These are phyloP conservation scores for Sugiyamaella xylanicola DNA, from an alignment of 1,139 yeast species.

Conservation along the genomic window DNA sequence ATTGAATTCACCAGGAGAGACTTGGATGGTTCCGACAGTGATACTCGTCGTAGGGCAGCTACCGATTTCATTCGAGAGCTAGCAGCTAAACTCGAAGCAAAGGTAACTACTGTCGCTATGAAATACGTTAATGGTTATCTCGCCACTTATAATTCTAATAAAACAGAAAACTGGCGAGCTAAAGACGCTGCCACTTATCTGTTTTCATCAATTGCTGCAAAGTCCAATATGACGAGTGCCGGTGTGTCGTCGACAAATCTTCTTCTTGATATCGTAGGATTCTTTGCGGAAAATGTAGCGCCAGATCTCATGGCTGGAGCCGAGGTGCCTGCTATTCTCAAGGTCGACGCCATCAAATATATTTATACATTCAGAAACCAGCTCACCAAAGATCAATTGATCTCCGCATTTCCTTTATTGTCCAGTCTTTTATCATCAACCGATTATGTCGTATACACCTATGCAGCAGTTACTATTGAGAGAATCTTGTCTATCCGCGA, in stretches of 20 bases:
- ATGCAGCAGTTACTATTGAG: slow-evolving; percentile 91
- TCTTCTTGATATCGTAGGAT: slow-evolving; percentile 80
- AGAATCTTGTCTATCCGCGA: slow-evolving; percentile 75
- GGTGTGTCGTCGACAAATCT: slow-evolving; percentile 91
- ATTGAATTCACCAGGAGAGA: slow-evolving; percentile 89
- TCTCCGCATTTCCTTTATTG: slow-evolving; percentile 78
- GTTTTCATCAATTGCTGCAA: slow-evolving; percentile 87
- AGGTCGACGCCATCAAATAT: slow-evolving; percentile 91
- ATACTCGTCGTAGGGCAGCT: slow-evolving; percentile 87
- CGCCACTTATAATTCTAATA: slow-evolving; percentile 49
- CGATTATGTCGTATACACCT: slow-evolving; percentile 87
- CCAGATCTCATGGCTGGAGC: slow-evolving; percentile 61
- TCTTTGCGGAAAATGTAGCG: slow-evolving; percentile 79
- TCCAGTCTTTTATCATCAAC: slow-evolving; percentile 60
- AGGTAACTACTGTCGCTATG: slow-evolving; percentile 76
- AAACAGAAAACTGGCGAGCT: slow-evolving; percentile 64
- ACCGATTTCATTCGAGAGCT: slow-evolving; percentile 88
- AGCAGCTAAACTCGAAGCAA: slow-evolving; percentile 73
- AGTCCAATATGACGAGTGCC: slow-evolving; percentile 78
- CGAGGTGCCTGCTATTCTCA: slow-evolving; percentile 54
- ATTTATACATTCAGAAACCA: slow-evolving; percentile 90
- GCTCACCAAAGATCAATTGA: slow-evolving; percentile 78
- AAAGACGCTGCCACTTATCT: slow-evolving; percentile 87
- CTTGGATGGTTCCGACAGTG: slow-evolving; percentile 92
- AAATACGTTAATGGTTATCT: slow-evolving; percentile 73